Evolutionary conservation across 805 yeast species (phyloP), one percentile per base, ranked within the genome.

Genomic region (Priceomyces fermenticarens): DNA sequence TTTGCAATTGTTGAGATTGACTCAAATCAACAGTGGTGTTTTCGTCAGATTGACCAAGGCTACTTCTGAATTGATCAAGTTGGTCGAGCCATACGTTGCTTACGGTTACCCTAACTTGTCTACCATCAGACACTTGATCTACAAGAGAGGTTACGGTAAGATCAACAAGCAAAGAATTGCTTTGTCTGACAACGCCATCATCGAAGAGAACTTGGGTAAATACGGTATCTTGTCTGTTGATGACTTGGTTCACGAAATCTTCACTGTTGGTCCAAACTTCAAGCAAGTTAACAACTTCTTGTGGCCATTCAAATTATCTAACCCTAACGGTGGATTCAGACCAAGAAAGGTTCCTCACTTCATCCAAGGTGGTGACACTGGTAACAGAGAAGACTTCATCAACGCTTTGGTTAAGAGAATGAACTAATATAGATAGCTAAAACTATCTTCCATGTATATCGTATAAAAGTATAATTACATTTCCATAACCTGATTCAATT

Each of bases 111-210:
- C 96, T 78, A 82, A 85, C 62, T 80, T 86, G 70, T 75, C 95
- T 53, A 86, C 96, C 73, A 77, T 86, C 67, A 87, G 95, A 82
- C 84, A 88, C 75, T 85, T 88, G 73, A 73, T 88, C 60, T 88
- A 88, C 95, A 88, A 88, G 89, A 87, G 96, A 83, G 96, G 96
- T 77, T 82, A 72, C 91, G 96, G 95, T 80, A 88, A 88, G 86
- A 74, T 88, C 66, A 86, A 87, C 90, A 85, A 85, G 80, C 96
- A 88, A 80, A 88, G 96, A 86, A 77, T 88, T 61, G 79, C 95
- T 60, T 80, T 88, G 63, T 73, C 87, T 59, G 96, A 88, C 73
- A 88, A 88, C 80, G 63, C 88, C 53, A 80, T 88, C 76, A 77
- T 88, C 70, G 96, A 88, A 81, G 88, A 83, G 65, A 61, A 79